phyloP scores from a whole-genome alignment of 306 rosid genomes.

The Pterocarpus santalinus region DNA sequence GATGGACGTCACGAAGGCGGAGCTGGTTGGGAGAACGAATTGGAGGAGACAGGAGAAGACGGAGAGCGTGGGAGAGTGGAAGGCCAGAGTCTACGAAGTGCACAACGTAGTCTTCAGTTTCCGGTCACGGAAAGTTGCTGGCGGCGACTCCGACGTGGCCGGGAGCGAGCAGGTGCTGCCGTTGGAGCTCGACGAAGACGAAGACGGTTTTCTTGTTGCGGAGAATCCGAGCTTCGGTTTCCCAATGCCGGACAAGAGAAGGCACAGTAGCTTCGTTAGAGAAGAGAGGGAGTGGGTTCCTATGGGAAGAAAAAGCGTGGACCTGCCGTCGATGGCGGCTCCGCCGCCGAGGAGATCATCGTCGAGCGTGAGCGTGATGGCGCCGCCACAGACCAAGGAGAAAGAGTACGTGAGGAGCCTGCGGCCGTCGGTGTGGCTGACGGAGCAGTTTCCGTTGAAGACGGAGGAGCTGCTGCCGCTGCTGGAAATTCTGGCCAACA shows the following conservation, averaged over 20 bases:
- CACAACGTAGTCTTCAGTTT: slow-evolving; percentile 86
- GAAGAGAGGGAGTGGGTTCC: slow-evolving; percentile 82
- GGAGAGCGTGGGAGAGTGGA: slow-evolving; percentile 87
- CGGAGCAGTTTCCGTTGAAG: slow-evolving; percentile 86
- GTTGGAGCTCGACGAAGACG: slow-evolving; percentile 87
- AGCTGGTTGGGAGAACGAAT: slow-evolving; percentile 78
- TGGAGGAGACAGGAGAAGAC: slow-evolving; percentile 92
- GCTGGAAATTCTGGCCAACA: slow-evolving; percentile 83
- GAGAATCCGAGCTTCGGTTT: slow-evolving; percentile 75
- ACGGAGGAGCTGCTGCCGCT: slow-evolving; percentile 90
- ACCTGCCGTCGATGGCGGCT: slow-evolving; percentile 54
- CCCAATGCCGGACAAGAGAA: slow-evolving; percentile 58
- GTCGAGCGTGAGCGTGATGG: slow-evolving; percentile 26
- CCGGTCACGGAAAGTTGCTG: slow-evolving; percentile 77
- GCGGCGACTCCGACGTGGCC: slow-evolving; percentile 67
- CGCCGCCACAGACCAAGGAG: slow-evolving; percentile 73
- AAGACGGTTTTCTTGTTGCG: slow-evolving; percentile 83
- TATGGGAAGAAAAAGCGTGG: slow-evolving; percentile 80
- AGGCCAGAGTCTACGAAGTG: slow-evolving; percentile 77
- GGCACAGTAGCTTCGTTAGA: slow-evolving; percentile 83
- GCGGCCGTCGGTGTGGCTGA: slow-evolving; percentile 86
- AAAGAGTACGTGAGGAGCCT: slow-evolving; percentile 78
- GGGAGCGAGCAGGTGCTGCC: slow-evolving; percentile 88
- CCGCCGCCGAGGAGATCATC: slow-evolving; percentile 54
- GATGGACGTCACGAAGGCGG: slow-evolving; percentile 88